Conservation (phyloP, 352 stramenopile genomes). For the Pythium biforme region DNA sequence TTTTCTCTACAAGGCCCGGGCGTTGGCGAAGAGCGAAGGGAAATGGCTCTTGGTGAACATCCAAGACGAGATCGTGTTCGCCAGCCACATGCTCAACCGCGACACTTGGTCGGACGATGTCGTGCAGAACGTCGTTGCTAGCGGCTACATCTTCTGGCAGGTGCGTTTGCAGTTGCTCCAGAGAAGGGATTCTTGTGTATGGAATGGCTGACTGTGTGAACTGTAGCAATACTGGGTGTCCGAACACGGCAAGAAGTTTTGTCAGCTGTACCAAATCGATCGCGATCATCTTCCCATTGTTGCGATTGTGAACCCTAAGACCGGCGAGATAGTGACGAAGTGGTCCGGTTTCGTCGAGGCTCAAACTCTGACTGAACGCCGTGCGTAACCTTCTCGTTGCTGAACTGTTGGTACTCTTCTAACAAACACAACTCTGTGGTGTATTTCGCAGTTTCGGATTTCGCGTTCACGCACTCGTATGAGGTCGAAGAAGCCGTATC, state of each 20-base stretch:
- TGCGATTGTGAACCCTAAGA: slow-evolving; percentile 75
- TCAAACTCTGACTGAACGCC: slow-evolving; percentile 68
- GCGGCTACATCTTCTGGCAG: slow-evolving; percentile 96
- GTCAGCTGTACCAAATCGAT: slow-evolving; percentile 78
- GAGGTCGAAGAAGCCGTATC: slow-evolving; percentile 10
- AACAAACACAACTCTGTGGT: neutral
- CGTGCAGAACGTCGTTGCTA: slow-evolving; percentile 92
- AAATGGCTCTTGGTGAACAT: slow-evolving; percentile 96
- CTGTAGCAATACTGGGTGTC: slow-evolving; percentile 71
- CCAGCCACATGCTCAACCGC: slow-evolving; percentile 94
- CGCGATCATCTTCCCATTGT: slow-evolving; percentile 64
- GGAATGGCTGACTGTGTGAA: neutral
- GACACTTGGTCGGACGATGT: slow-evolving; percentile 96
- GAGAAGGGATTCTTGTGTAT: neutral
- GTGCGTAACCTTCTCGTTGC: slow-evolving; percentile 30
- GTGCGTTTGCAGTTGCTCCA: slow-evolving; percentile 22
- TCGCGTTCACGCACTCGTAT: slow-evolving; percentile 21
- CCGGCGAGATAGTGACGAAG: slow-evolving; percentile 59
- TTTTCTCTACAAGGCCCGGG: slow-evolving; percentile 38
- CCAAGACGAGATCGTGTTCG: slow-evolving; percentile 93
- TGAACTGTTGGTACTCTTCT: neutral
- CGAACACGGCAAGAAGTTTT: slow-evolving; percentile 84
- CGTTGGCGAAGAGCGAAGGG: slow-evolving; percentile 77
- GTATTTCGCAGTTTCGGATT: slow-evolving; percentile 22
- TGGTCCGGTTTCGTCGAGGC: slow-evolving; percentile 75